phyloP scores from a whole-genome alignment of 202 grass and related monocot genomes.

The Digitaria exilis region DNA sequence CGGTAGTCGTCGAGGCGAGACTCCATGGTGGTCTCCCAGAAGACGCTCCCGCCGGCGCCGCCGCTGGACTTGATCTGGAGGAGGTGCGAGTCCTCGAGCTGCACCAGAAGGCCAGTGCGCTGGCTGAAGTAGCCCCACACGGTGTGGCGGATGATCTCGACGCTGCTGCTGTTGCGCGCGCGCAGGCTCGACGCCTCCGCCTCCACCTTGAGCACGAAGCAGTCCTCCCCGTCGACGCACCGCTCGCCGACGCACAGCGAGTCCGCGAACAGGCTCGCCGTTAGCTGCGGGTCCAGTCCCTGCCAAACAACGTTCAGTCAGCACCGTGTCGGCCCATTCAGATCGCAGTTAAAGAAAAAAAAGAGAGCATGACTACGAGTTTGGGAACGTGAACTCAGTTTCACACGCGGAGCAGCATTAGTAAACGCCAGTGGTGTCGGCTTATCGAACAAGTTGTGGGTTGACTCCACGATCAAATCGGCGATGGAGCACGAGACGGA shows the following conservation, averaged over 20 bases:
- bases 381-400: neutral
- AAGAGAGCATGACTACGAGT: too few relatives aligned
- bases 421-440: neutral
- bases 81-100: slow-evolving; percentile 98
- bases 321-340: too few relatives aligned
- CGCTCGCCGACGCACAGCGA: slow-evolving; percentile 84
- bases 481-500: neutral
- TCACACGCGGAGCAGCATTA: neutral
- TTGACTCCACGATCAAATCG: slow-evolving; percentile 40
- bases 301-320: slow-evolving; percentile 24
- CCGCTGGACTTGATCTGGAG: slow-evolving; percentile 72
- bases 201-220: slow-evolving; percentile 95
- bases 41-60: slow-evolving; percentile 56
- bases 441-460: neutral
- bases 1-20: slow-evolving; percentile 81
- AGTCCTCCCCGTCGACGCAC: slow-evolving; percentile 75
- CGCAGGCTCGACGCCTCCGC: slow-evolving; percentile 82
- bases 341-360: neutral
- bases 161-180: slow-evolving; percentile 85
- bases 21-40: slow-evolving; percentile 99
- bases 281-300: slow-evolving; percentile 86
- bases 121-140: slow-evolving; percentile 99
- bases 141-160: slow-evolving; percentile 96
- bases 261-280: slow-evolving; percentile 90
- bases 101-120: slow-evolving; percentile 80